phyloP scores from a whole-genome alignment of 2,329 filamentous ascomycete species.

The Sporothrix schenckii region DNA sequence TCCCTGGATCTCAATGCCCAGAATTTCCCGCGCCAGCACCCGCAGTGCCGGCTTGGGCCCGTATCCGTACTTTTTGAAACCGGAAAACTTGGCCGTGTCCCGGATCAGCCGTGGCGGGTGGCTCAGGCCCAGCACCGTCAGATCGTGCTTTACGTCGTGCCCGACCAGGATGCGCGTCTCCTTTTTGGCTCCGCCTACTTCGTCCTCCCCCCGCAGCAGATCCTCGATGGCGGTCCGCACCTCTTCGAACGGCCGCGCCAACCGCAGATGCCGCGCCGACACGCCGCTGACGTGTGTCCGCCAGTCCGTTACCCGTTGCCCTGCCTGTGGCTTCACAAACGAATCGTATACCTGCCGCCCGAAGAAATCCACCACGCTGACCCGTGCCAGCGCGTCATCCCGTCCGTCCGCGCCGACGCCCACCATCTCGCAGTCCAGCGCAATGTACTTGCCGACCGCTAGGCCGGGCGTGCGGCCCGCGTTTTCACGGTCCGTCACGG shows the following conservation, averaged over 20 bases:
- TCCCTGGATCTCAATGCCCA: constrained; percentile 65
- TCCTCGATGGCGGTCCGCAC: constrained; percentile 73
- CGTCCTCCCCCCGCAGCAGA: constrained; percentile 60
- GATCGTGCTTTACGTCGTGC: constrained; percentile 79
- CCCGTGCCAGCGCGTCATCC: constrained; percentile 78
- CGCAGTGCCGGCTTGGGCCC: constrained; percentile 71
- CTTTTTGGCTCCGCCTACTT: constrained; percentile 1
- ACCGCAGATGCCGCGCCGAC: constrained; percentile 69
- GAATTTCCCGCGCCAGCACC: constrained; percentile 58
- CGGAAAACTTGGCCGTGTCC: constrained; percentile 78
- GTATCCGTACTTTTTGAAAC: constrained; percentile 69
- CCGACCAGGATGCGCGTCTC: constrained; percentile 70
- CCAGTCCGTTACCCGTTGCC: constrained; percentile 83
- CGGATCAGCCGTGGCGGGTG: constrained; percentile 79
- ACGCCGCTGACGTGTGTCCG: constrained; percentile 85
- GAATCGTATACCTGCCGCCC: constrained; percentile 92
- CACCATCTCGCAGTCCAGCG: constrained; percentile 98
- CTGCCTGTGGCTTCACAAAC: constrained; percentile 77
- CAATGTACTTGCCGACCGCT: constrained; percentile 84
- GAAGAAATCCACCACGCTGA: constrained; percentile 91
- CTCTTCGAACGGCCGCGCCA: constrained; percentile 70
- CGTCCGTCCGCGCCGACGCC: constrained; percentile 73
- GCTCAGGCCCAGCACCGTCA: constrained; percentile 73
- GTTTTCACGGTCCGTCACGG: constrained; percentile 58
- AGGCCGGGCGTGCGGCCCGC: constrained; percentile 63